Percentiles rank a stretch among this genome's conserved stretches.
phyloP scores from a whole-genome alignment of 139 green algal species.

The Chlamydomonas incerta region DNA sequence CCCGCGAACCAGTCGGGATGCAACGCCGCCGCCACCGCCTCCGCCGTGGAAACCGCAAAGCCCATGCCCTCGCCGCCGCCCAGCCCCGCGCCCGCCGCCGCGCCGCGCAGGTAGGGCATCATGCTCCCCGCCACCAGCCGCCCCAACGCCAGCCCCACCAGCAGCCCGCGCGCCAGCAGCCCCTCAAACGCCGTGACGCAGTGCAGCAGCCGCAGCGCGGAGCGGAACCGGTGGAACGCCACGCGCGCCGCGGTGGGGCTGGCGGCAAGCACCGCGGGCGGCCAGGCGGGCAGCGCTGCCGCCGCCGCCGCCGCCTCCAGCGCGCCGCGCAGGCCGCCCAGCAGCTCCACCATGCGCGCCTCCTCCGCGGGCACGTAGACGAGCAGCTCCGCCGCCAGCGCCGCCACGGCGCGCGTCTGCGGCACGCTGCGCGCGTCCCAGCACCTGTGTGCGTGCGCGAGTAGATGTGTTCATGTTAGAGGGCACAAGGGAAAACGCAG shows the following conservation, averaged over 20 bases:
- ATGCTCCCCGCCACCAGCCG: constrained; percentile 57
- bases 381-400: constrained; percentile 73
- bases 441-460: constrained; percentile 59
- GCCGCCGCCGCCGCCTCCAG: constrained; percentile 60
- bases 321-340: constrained; percentile 44
- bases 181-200: constrained; percentile 64
- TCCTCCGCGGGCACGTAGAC: constrained; percentile 80
- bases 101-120: constrained; percentile 65
- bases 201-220: constrained; percentile 66
- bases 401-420: constrained; percentile 64
- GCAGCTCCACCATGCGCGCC: constrained; percentile 60
- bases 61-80: constrained; percentile 11
- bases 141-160: constrained; percentile 62
- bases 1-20: constrained; percentile 58
- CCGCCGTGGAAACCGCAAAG: constrained; percentile 58
- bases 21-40: constrained; percentile 57
- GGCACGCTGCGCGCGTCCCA: constrained; percentile 76
- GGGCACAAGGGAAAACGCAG: too few species aligned
- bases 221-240: constrained; percentile 70
- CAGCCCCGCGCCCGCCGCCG: constrained; percentile 27
- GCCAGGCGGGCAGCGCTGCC: constrained; percentile 68
- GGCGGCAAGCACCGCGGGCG: constrained; percentile 56
- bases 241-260: constrained; percentile 55
- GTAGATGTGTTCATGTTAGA: too few species aligned
- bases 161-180: constrained; percentile 57